Conservation (phyloP, 139 green algal genomes). For the Micromonas pusilla region DNA sequence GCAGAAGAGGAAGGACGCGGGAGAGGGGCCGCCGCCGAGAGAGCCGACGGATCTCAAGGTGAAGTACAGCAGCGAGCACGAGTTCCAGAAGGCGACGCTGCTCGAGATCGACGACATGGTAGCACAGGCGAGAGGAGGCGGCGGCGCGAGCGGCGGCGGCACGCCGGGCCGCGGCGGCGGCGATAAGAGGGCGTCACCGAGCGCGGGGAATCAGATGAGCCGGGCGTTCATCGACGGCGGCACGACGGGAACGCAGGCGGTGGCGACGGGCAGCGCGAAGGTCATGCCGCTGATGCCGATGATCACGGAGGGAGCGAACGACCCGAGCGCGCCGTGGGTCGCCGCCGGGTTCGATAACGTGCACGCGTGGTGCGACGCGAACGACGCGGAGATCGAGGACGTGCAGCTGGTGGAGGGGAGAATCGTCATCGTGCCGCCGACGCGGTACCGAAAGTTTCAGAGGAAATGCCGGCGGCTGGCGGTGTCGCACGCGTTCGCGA, state of each 20-base stretch:
- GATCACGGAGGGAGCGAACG: not conserved
- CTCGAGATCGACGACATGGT: no score
- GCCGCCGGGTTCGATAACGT: not conserved
- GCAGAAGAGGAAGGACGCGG: not conserved
- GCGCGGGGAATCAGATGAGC: no score
- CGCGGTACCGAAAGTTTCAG: not conserved
- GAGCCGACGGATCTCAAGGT: no score
- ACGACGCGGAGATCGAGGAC: not conserved
- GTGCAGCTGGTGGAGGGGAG: not conserved
- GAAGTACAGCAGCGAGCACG: no score
- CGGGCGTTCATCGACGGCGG: no score
- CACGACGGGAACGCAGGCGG: no score
- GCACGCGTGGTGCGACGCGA: not conserved
- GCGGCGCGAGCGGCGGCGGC: no score
- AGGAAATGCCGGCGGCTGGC: not conserved
- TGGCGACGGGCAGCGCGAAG: not conserved
- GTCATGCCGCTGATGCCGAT: not conserved
- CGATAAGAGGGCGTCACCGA: no score
- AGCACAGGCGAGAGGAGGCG: no score
- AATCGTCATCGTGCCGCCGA: not conserved
- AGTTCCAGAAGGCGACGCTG: no score
- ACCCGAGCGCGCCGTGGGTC: not conserved
- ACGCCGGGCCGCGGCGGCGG: not conserved
- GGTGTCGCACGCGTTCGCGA: not conserved
- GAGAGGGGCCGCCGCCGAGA: no score